These are phyloP conservation scores for Scedosporium apiospermum DNA, from an alignment of 2,329 filamentous ascomycete species.

Conservation along the genomic window DNA sequence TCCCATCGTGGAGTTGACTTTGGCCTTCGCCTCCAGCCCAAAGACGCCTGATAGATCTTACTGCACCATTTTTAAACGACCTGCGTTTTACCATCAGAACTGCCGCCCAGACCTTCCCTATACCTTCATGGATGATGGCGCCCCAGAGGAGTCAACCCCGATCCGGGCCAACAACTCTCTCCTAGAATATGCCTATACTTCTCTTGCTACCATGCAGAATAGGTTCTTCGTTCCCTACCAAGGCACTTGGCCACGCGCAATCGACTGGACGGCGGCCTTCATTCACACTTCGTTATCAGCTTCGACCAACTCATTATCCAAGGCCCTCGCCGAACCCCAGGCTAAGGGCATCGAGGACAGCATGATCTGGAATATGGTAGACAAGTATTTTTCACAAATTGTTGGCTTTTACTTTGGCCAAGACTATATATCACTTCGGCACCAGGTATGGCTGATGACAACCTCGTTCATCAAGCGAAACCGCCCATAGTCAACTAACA, in stretches of 20 bases:
- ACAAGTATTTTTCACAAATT: conserved; percentile 70
- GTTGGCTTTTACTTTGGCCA: conserved; percentile 80
- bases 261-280: conserved; percentile 91
- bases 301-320: conserved; percentile 61
- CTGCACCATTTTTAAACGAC: conserved; percentile 11
- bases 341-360: conserved; percentile 20
- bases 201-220: conserved; percentile 67
- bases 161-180: conserved; percentile 8
- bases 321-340: conserved; percentile 34
- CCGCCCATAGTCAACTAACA: neutral
- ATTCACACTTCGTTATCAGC: conserved; percentile 70
- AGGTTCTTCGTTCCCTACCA: conserved; percentile 68
- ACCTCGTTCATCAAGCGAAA: too few relatives aligned
- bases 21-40: neutral
- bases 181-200: conserved; percentile 45
- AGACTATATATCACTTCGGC: conserved; percentile 63
- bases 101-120: conserved; percentile 6
- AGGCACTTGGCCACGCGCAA: conserved; percentile 75
- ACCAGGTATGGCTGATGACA: conserved; percentile 28
- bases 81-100: conserved; percentile 7
- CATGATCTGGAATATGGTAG: conserved; percentile 33
- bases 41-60: neutral
- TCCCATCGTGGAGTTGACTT: neutral
- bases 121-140: conserved; percentile 8
- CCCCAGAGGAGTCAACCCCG: neutral